These are phyloP conservation scores for Ganoderma lingzhi DNA, from an alignment of 1,284 basidiomycete species.

Conservation along the genomic window DNA sequence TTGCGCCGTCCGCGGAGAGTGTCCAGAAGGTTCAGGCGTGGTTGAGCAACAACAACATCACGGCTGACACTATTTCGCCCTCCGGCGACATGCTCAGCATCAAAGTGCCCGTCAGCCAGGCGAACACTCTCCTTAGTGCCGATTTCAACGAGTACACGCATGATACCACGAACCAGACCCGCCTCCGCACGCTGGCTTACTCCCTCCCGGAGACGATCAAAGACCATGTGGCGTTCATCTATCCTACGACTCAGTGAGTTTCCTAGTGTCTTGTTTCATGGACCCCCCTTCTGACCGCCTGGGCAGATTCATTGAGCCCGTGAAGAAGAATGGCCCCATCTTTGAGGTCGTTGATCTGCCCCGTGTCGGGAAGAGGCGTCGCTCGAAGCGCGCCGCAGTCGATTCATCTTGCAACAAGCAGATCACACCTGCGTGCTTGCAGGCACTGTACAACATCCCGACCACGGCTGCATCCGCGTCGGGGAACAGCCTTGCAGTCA, in stretches of 20 bases:
- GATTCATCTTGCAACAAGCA: slow-evolving; percentile 45
- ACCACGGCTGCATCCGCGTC: slow-evolving; percentile 54
- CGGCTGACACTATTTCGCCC: slow-evolving; percentile 37
- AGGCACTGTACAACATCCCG: slow-evolving; percentile 58
- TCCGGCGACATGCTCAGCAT: slow-evolving; percentile 36
- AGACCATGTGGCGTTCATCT: slow-evolving; percentile 44
- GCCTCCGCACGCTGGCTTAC: slow-evolving; percentile 46
- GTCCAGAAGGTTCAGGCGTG: slow-evolving; percentile 46
- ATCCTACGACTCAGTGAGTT: slow-evolving; percentile 42
- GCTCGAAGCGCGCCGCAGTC: slow-evolving; percentile 26
- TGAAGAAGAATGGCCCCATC: slow-evolving; percentile 18
- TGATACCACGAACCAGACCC: slow-evolving; percentile 38
- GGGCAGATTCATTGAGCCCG: slow-evolving; percentile 25
- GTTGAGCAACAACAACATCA: slow-evolving; percentile 47
- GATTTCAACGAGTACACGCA: slow-evolving; percentile 46
- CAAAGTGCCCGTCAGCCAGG: slow-evolving; percentile 40
- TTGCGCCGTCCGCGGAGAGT: slow-evolving; percentile 45
- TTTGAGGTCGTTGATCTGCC: slow-evolving; percentile 27
- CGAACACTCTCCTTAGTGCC: slow-evolving; percentile 45
- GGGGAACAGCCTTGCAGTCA: slow-evolving; percentile 60
- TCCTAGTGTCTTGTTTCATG: too few relatives aligned
- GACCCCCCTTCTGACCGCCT: neutral
- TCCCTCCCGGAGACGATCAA: slow-evolving; percentile 45
- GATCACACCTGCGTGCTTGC: slow-evolving; percentile 65
- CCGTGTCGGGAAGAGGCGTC: slow-evolving; percentile 21